Evolutionary conservation across 345 rosid species (phyloP).

Genomic region (Dipteronia sinensis): DNA sequence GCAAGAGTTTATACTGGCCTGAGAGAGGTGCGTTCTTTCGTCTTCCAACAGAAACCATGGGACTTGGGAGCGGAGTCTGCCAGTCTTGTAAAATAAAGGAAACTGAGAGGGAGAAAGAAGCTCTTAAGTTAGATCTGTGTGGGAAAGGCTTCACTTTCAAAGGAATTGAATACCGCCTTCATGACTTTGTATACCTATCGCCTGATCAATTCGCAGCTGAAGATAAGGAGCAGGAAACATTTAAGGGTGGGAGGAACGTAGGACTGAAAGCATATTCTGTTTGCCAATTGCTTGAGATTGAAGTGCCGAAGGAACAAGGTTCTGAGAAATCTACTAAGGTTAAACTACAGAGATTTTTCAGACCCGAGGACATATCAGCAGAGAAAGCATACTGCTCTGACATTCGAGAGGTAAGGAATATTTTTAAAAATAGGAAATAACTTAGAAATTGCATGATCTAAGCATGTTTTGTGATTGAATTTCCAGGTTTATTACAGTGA

Average conservation of each 20-base stretch:
- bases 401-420: slow-evolving; percentile 53
- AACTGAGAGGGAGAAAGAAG: too few relatives aligned
- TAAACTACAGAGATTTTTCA: slow-evolving; percentile 54
- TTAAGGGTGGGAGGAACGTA: slow-evolving; percentile 59
- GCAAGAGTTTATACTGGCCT: too few relatives aligned
- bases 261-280: slow-evolving; percentile 61
- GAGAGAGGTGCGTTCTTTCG: too few relatives aligned
- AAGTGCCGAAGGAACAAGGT: slow-evolving; percentile 29
- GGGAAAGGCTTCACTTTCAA: too few relatives aligned
- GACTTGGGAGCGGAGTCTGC: too few relatives aligned
- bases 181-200: too few relatives aligned
- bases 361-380: slow-evolving; percentile 69
- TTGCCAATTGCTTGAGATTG: slow-evolving; percentile 58
- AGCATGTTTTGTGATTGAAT: slow-evolving; percentile 23
- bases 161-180: too few relatives aligned
- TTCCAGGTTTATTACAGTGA: slow-evolving; percentile 78
- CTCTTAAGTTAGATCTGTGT: too few relatives aligned
- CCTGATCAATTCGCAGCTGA: slow-evolving; percentile 34
- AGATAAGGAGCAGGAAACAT: slow-evolving; percentile 29
- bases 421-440: background rate
- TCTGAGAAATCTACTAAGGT: slow-evolving; percentile 39
- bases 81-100: too few relatives aligned
- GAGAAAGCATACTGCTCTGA: slow-evolving; percentile 69
- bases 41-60: too few relatives aligned
- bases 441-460: background rate